Conservation (phyloP, 805 yeast genomes). For the Grigorovia humatica region DNA sequence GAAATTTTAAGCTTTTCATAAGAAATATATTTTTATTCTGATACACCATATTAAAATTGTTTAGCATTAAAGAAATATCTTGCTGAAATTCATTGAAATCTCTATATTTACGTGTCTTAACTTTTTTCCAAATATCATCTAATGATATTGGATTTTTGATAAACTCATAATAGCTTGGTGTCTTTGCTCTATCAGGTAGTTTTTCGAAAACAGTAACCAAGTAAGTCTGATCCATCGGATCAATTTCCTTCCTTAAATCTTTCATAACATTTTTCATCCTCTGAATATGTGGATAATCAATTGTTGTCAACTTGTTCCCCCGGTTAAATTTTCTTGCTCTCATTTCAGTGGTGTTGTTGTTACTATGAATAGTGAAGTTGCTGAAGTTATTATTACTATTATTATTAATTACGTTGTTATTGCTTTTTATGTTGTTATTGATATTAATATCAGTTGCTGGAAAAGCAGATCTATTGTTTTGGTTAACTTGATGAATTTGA, state of each 20-base stretch:
- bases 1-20: conserved; percentile 53
- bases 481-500: neutral
- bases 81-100: conserved; percentile 65
- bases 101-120: conserved; percentile 74
- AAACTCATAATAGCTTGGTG: conserved; percentile 37
- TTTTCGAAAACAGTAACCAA: conserved; percentile 66
- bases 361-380: neutral
- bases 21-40: conserved; percentile 44
- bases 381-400: neutral
- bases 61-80: conserved; percentile 67
- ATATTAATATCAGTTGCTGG: neutral
- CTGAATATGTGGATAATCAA: conserved; percentile 54
- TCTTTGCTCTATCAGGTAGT: conserved; percentile 48
- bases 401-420: neutral
- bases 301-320: conserved; percentile 29
- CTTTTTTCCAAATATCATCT: conserved; percentile 67
- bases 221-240: conserved; percentile 37
- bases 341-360: conserved; percentile 3
- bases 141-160: conserved; percentile 54
- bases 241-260: conserved; percentile 63
- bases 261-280: conserved; percentile 81
- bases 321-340: conserved; percentile 19
- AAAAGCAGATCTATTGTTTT: neutral
- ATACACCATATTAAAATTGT: conserved; percentile 60
- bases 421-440: neutral